Evolutionary conservation across 768 basidiomycete species (phyloP), one percentile per base, ranked within the genome.

Genomic region (Panaeolus cyanescens): DNA sequence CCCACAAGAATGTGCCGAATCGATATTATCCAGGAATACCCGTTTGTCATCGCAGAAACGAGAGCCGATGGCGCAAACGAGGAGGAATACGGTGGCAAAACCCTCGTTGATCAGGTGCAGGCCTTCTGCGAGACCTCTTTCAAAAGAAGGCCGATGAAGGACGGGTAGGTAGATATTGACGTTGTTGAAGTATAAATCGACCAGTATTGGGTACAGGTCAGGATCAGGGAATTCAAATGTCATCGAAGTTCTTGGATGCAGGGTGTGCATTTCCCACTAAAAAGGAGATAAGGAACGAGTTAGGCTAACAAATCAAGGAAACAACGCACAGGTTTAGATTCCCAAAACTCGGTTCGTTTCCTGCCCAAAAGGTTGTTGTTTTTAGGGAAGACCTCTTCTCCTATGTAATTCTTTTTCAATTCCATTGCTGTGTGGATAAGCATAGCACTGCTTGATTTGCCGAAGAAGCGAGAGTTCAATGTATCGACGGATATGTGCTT

Each of bases 131-230:
- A 89, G 65, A 17, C 78, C 75, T 22, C 76, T 74, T 36, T 87
- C 80, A 64, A 95, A 93, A 4, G 84, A 84, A 0, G 86, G 86
- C 3, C 86, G 82, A 65, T 95, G 93, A 4, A 96, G 77, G 3
- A 95, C 78, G 1, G 93, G 92, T 0, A 83, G 66, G 58, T 82
- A 76, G n/a, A 80, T 61, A 67, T 93, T 90, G 60, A 80, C 58
- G 32, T 82, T 63, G 1, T 62, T 61, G 69, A 95, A 96, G 67
- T 89, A 94, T 25, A 85, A 73, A 33, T 88, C 80, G 34, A 92
- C 72, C 36, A 95, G 79, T 0, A 65, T 42, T 7, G 62, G 40
- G 13, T 83, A 75, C 45, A 95, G 80, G 45, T 84, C 84, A 0
- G 71, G 59, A 4, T 82, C 77, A 0, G 87, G 88, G 65, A 86